Base-by-base conservation (phyloP, 2,329 filamentous ascomycete species). In the Beauveria bassiana region DNA sequence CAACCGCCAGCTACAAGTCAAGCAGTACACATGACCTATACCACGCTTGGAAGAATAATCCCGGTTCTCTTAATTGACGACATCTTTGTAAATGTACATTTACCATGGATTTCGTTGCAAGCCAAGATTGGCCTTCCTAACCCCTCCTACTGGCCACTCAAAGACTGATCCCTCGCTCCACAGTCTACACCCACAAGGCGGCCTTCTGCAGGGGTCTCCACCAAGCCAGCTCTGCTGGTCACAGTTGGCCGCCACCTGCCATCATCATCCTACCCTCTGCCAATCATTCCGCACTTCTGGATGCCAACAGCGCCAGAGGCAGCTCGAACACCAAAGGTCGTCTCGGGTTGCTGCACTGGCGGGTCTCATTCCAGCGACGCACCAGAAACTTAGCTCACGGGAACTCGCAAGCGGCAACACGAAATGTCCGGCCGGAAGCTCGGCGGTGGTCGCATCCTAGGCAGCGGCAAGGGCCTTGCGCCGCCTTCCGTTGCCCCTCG, bases 401-500 rank as follows among this genome's bases (percentile, higher is more conserved):
- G 53, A 26, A 24, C 61, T 59, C 65, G 64, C 69, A 74, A 96
- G 47, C 56, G 43, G 43, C 56, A 20, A 24, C 61, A 58, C 65
- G 64, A 69, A 74, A 96, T 96, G 91, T 89, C 91, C 69, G 83
- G 84, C 75, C 86, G 90, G 79, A 93, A 89, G 80, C 84, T 97
- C 74, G 93, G 93, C 76, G 93, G 93, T 77, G 93, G 93, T 74
- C 87, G 93, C 78, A 87, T 97, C 71, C 80, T 97, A 69, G 93
- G 93, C 70, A 96, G 84, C 77, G 91, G 91, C 70, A 91, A 88
- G 75, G 86, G 88, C 70, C 85, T 96, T 69, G 89, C 87, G 68
- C 89, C 91, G 69, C 81, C 83, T 28, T 70, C 75, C 55, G 70
- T 77, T 60, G 75, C 74, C 72, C 73, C 76, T 68, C 80, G 73